Evolutionary conservation across 306 rosid species (phyloP), one percentile per base, ranked within the genome.

Genomic region (Inga oerstediana): DNA sequence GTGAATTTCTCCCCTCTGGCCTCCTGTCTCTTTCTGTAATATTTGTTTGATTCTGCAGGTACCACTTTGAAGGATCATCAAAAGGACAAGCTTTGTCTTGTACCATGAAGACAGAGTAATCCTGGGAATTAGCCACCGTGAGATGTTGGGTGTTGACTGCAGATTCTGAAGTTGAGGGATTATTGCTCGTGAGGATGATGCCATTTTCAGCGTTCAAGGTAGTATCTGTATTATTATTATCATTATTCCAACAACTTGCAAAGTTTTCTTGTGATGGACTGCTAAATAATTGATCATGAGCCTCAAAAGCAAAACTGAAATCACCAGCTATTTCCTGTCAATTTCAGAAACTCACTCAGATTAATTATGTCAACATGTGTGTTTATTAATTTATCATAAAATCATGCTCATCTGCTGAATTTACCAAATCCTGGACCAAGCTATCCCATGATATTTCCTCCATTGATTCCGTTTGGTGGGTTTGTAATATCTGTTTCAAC

Each of bases 371-470:
- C 6, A 34, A 66, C 44, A 66, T 6, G 12, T 6, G 12, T 20
- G 64, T 20, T 56, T 10, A 59, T 59, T 35, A 34, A 9, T 19
- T 65, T 14, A 62, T 64, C 35, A 22, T 66, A 43, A 20, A 39
- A 72, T 49, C 8, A 7, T 32, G n/a, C 4, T 61, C 9, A 7
- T 37, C 41, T 37, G 41, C 12, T 20, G 69, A 69, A 58, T 52
- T 78, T 86, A 94, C 98, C 98, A 89, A 76, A 41, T 92, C 93
- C 20, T 88, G 84, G 13, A 89, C 27, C 92, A 91, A 91, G 84
- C 75, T 86, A 32, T 13, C 81, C 68, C 93, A 88, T 51, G 90
- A 83, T 52, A 15, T 17, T 70, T 83, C 83, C 44, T 94, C 95
- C 92, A 89, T 86, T 46, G 84, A 75, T n/a, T 44, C 30, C 81